Evolutionary conservation across 768 basidiomycete genomes (phyloP).

Genomic region (Termitomyces eurrhizus): DNA sequence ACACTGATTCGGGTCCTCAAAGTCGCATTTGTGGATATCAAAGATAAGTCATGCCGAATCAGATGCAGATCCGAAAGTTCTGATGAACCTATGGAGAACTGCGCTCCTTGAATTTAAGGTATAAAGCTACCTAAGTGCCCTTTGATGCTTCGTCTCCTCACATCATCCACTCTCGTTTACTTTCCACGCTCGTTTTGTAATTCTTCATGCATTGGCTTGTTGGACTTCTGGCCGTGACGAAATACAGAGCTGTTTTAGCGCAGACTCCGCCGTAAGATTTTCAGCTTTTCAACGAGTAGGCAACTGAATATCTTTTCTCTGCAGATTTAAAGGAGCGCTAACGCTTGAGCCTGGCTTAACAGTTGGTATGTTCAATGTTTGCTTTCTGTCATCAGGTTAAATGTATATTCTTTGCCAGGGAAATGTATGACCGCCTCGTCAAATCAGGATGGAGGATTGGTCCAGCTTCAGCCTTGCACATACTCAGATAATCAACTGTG

Average conservation of each 20-base stretch:
- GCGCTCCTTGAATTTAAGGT: neutral
- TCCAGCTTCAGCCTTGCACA: constrained; percentile 31
- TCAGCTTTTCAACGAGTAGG: neutral
- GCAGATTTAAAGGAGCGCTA: constrained; percentile 39
- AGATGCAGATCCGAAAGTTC: neutral
- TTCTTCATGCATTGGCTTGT: neutral
- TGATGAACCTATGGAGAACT: neutral
- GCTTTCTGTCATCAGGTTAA: neutral
- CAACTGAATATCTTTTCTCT: neutral
- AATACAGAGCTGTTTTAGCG: neutral
- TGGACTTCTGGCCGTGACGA: neutral
- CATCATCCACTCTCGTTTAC: neutral
- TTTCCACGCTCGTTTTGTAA: neutral
- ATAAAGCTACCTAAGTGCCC: neutral
- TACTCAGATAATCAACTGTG: constrained; percentile 45
- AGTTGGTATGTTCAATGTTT: constrained; percentile 25
- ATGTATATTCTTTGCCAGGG: constrained; percentile 21
- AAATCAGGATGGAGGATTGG: constrained; percentile 45
- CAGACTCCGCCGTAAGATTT: neutral
- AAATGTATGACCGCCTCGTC: constrained; percentile 50
- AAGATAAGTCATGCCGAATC: neutral
- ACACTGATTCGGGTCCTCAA: neutral
- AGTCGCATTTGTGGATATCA: neutral
- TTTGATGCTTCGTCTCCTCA: neutral
- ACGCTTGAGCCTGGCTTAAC: constrained; percentile 41